These are phyloP conservation scores for Eragrostis nindensis DNA, from an alignment of 176 grass and related monocot genomes.

Conservation along the genomic window DNA sequence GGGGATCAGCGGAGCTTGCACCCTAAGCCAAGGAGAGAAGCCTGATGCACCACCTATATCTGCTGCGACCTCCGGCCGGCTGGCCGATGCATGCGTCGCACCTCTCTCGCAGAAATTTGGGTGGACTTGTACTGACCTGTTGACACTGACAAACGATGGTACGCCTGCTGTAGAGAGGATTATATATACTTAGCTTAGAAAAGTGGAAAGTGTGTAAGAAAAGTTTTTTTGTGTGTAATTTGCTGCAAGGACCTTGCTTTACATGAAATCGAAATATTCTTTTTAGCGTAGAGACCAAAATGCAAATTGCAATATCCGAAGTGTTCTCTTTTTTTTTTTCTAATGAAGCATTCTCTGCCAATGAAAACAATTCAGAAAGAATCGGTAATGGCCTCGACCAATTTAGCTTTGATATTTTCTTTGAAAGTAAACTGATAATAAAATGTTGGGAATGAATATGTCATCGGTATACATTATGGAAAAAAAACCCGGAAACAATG, in stretches of 20 bases:
- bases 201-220: not conserved
- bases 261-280: not conserved
- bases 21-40: constrained; percentile 20
- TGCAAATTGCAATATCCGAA: not conserved
- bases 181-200: not conserved
- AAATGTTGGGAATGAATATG: no score
- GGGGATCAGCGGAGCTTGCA: constrained; percentile 37
- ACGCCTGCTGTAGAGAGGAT: not conserved
- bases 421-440: no score
- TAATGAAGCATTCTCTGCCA: no score
- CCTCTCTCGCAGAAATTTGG: constrained; percentile 25
- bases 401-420: no score
- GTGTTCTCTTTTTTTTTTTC: no score
- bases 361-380: no score
- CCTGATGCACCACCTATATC: constrained; percentile 11
- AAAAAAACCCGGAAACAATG: no score
- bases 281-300: not conserved
- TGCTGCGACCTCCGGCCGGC: not conserved
- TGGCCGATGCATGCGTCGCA: constrained; percentile 41
- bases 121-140: constrained; percentile 25
- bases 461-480: no score
- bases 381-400: no score
- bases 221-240: not conserved
- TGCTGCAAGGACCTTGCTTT: not conserved
- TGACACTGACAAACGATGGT: constrained; percentile 31